Conservation (phyloP, 78 protist genomes). For the Reticulomyxa filosa region DNA sequence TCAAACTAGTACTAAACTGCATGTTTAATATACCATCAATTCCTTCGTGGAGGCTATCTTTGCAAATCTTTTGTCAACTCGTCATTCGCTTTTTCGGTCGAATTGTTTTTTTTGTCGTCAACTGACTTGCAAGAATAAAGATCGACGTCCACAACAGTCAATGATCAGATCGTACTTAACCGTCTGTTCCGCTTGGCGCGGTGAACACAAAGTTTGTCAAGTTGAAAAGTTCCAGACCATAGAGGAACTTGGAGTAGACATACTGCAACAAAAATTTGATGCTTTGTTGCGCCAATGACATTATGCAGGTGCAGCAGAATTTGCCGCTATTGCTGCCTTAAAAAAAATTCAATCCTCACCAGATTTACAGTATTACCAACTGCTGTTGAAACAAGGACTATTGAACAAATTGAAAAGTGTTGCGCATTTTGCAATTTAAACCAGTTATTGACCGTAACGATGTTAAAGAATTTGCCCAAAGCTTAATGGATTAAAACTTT, state of each 20-base stretch:
- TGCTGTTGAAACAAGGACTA: slow-evolving; percentile 19
- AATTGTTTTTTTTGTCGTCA: too few species aligned
- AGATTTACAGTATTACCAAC: neutral
- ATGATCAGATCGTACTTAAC: too few species aligned
- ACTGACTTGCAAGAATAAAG: too few species aligned
- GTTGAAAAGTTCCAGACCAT: slow-evolving; percentile 67
- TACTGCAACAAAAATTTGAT: slow-evolving; percentile 57
- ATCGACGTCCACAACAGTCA: too few species aligned
- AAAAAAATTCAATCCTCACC: slow-evolving; percentile 44
- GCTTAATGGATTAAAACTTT: slow-evolving; percentile 44
- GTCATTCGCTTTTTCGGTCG: too few species aligned
- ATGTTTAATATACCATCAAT: too few species aligned
- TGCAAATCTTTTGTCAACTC: too few species aligned
- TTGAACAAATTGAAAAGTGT: slow-evolving; percentile 74
- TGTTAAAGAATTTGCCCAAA: slow-evolving; percentile 61
- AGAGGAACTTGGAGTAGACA: slow-evolving; percentile 69
- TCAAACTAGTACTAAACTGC: too few species aligned
- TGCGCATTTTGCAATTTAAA: slow-evolving; percentile 67
- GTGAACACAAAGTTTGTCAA: too few species aligned
- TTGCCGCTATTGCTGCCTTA: slow-evolving; percentile 76
- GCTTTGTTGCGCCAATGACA: too few species aligned
- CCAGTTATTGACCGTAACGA: slow-evolving; percentile 26
- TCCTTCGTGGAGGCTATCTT: too few species aligned
- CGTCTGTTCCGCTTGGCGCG: too few species aligned
- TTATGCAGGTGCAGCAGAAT: slow-evolving; percentile 67